Evolutionary conservation across 2,329 filamentous ascomycete species (phyloP), one percentile per base, ranked within the genome.

Genomic region (Bipolaris sorokiniana): DNA sequence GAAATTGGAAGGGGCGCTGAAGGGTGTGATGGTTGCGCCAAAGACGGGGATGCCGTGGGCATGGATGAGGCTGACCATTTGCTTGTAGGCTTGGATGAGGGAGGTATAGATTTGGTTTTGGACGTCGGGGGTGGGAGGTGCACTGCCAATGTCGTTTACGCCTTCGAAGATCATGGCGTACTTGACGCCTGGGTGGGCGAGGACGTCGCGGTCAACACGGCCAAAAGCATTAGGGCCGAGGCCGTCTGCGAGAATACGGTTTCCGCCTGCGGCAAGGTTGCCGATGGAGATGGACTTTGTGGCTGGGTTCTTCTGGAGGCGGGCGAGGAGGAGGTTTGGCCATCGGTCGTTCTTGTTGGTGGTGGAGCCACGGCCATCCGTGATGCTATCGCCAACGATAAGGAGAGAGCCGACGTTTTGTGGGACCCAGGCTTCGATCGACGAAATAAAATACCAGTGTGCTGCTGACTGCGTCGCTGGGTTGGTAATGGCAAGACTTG

Each of bases 261-360:
- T 90, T n/a, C 88, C 88, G 42, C 88, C 88, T 1, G 87, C 87
- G 1, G 87, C 88, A 73, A 89, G 84, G 76, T 90, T 90, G 61
- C 82, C 78, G 11, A 90, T 75, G 11, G 82, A 81, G 48, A 90
- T 80, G 58, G 82, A 75, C 20, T 75, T 77, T 45, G 83, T 81
- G 11, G 71, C 61, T 9, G 71, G 68, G 45, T 23, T 47, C 44
- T 65, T 79, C 69, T 62, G 80, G 67, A 66, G 84, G 80, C 78
- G 88, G 75, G 54, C 79, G 31, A 70, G 63, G 18, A 73, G 65
- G 3, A 70, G 67, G 38, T 76, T 70, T 0, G 73, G 72, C 73
- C 72, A 76, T 67, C 82, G 82, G 64, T 88, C 83, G 73, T 88
- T 88, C 20, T 69, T 75, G 71, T 88, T 83, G 16, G 82, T 84